These are phyloP conservation scores for Nemania sp. DNA, from an alignment of 2,329 filamentous ascomycete genomes.

Conservation along the genomic window DNA sequence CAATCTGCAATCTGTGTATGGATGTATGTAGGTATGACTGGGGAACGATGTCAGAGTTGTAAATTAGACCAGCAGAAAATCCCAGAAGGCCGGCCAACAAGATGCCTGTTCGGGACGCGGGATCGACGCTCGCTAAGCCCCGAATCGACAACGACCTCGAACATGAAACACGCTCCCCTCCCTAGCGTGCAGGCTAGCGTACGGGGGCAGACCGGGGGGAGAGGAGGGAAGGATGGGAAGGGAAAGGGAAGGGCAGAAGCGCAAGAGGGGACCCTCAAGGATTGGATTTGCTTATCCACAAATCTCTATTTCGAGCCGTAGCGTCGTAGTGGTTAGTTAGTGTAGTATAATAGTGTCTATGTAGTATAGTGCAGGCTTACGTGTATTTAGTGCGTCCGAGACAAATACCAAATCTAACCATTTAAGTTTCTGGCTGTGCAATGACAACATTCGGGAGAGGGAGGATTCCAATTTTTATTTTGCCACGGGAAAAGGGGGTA, in stretches of 20 bases:
- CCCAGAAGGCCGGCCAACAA: slow-evolving; percentile 23
- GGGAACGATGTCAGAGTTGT: neutral
- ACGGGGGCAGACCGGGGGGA: neutral
- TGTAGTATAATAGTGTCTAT: too few species aligned
- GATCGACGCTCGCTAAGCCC: slow-evolving; percentile 41
- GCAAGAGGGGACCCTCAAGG: too few species aligned
- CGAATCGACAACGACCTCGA: slow-evolving; percentile 39
- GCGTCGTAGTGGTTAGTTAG: too few species aligned
- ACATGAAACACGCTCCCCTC: slow-evolving; percentile 50
- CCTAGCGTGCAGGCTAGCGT: slow-evolving; percentile 27
- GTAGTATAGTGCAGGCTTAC: slow-evolving; percentile 9
- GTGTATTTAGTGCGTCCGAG: slow-evolving; percentile 7
- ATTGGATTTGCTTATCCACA: slow-evolving; percentile 5
- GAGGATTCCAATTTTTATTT: neutral
- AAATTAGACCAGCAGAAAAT: neutral
- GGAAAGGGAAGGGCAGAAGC: too few species aligned
- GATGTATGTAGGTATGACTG: too few species aligned
- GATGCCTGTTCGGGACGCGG: slow-evolving; percentile 41
- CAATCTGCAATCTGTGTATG: neutral
- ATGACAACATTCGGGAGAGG: slow-evolving; percentile 26
- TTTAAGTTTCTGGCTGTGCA: slow-evolving; percentile 9
- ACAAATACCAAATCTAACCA: neutral
- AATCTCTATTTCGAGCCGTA: slow-evolving; percentile 18
- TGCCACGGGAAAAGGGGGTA: slow-evolving; percentile 6
- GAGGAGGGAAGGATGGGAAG: neutral